Evolutionary conservation across 148 eudicot species (phyloP), one percentile per base, ranked within the genome.

Genomic region (Fagopyrum esculentum): DNA sequence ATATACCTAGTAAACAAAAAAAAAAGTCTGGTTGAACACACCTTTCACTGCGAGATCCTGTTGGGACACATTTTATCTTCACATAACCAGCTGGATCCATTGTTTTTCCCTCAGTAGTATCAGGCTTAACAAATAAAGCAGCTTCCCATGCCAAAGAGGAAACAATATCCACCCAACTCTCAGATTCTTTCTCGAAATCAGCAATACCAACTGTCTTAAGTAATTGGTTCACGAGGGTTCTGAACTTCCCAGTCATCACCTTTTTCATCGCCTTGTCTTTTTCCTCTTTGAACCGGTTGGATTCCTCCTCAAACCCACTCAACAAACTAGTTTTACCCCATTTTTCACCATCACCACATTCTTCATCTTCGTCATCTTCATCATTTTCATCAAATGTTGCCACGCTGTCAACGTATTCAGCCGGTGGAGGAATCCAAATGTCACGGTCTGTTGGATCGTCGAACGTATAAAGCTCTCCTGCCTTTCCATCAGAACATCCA

Each of bases 81-180:
- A 94, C 97, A 82, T 86, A 85, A 74, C 93, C 90, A 82, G 89
- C 85, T 56, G 96, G 97, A 86, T 94, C 98, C 96, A 94, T 91
- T 72, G 93, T 82, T 82, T 91, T 91, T 49, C 91, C 93, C 75
- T 84, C 86, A 10, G 66, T 74, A 72, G 83, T 84, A 76, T 86
- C 87, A 73, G 98, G 98, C 80, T 86, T 88, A 47, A 94, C 84
- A 90, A 81, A 91, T 22, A 80, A 79, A 79, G 97, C 97, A 77
- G 97, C 95, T 80, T 87, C 86, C 98, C 98, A 94, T 3, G 96
- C 89, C 76, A 94, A 82, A 68, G 83, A 81, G 49, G 97, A 86
- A 76, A 94, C 97, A 75, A 85, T 86, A 82, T 91, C 91, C 73
- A 84, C 88, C 98, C 98, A 94, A 77, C 71, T 84, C 60, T 81